Base-by-base conservation (phyloP, 345 rosid genomes). In the Microcos paniculata region DNA sequence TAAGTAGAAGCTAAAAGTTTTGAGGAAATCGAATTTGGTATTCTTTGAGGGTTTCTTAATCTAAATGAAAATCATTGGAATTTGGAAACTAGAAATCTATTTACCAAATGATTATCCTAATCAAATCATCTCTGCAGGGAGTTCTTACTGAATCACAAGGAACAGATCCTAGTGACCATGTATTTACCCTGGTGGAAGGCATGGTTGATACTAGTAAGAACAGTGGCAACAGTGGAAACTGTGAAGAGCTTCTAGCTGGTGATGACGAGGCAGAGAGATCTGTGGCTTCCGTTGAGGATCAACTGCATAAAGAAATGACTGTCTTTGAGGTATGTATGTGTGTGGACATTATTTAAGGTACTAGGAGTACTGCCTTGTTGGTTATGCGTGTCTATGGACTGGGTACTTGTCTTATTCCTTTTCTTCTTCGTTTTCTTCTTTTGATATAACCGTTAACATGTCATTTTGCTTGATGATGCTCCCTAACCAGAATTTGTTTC, bases 261-360 rank as follows among this genome's bases (percentile, higher is more conserved):
- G 97, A 96, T 31, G 98, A 96, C 75, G 98, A 96, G 75, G 88
- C 85, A 70, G 96, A 90, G 79, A 85, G 85, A 48, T 80, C 97
- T 15, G 85, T 93, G 63, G 90, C 95, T 77, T 96, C 91, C n/a
- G 80, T 89, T 31, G 97, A 93, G 88, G 94, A 96, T 75, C 97
- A 91, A 66, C 85, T 92, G 78, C 89, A 84, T 79, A 92, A 92
- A 85, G 97, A 96, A 86, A 96, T 92, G 97, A 92, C 93, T 19
- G 83, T 96, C 23, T 96, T 88, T 6, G 94, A 96, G 98, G 97
- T 93, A 77, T 42, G 77, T 83, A 65, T 49, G n/a, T 40, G 42
- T 61, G 76, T 52, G 13, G 71, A 72, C 21, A 51, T 70, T 14
- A 77, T 72, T 30, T 56, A 31, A 42, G 45, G 45, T 42, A 42